These are phyloP conservation scores for Macadamia tetraphylla DNA, from an alignment of 164 flowering plant species.

Conservation along the genomic window DNA sequence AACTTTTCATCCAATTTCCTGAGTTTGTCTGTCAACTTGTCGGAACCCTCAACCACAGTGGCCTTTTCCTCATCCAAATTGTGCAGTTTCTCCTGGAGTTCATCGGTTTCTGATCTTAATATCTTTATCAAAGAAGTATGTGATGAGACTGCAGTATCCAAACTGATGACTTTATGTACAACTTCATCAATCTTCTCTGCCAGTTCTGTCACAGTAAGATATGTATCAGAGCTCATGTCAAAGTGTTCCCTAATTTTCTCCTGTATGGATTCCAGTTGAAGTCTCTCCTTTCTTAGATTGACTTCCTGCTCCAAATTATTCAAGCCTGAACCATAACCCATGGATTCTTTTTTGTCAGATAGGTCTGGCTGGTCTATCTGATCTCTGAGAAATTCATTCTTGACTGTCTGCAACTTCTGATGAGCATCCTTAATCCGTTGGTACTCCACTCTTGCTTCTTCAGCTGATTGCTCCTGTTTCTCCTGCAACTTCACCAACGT, in stretches of 20 bases:
- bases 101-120: constrained; percentile 54
- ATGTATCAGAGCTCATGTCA: constrained; percentile 20
- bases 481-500: constrained; percentile 44
- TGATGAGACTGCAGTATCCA: constrained; percentile 57
- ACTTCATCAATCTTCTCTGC: constrained; percentile 81
- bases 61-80: constrained; percentile 55
- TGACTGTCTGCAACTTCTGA: constrained; percentile 36
- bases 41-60: constrained; percentile 22
- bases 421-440: constrained; percentile 37
- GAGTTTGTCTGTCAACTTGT: constrained; percentile 26
- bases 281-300: constrained; percentile 6
- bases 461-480: constrained; percentile 39
- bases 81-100: constrained; percentile 51
- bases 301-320: constrained; percentile 24
- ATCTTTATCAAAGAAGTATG: constrained; percentile 61
- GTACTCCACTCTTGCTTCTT: constrained; percentile 41
- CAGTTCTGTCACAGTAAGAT: constrained; percentile 51
- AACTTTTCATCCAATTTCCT: constrained; percentile 44
- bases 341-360: constrained; percentile 5
- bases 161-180: constrained; percentile 56
- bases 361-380: constrained; percentile 7
- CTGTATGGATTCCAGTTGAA: constrained; percentile 21
- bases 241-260: constrained; percentile 41
- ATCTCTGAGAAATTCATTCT: constrained; percentile 14
- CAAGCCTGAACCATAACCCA: constrained; percentile 8